Base-by-base conservation (phyloP, 129 eudicot genomes). In the Chrysanthemum seticuspe region DNA sequence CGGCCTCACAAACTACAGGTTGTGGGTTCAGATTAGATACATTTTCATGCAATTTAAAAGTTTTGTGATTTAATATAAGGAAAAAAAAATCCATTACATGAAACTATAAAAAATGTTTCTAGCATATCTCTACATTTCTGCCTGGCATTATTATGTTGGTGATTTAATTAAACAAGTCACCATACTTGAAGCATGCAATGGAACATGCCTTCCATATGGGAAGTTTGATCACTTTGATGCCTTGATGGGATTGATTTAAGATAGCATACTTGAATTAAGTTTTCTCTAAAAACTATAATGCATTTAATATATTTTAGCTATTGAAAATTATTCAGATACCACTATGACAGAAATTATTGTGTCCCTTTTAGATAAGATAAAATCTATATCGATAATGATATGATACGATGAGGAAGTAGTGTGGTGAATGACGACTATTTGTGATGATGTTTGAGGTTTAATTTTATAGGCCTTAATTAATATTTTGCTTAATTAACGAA, bases 201-300 rank as follows among this genome's bases (percentile, higher is more conserved):
- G 54, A 65, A 65, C 70, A 65, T 65, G 70, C 52, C 18, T 52
- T 65, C 70, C 50, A 64, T 60, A 60, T 19, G 62, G 40, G 65
- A 5, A 25, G n/a, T 60, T 60, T 60, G 36, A 56, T 56, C 16
- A 56, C 10, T 13, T 52, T 4, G 16, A 52, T 11, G 57, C 14
- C 44, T 36, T 36, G 44, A 52, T 52, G 56, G 56, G 56, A 19
- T 52, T 52, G 8, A 13, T 52, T 52, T 52, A 52, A 52, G 57
- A 52, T 52, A 52, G 13, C 15, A 12, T 52, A 52, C 14, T 5
- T 52, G 57, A 18, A 12, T 52, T 52, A 13, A 13, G 2, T 12
- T 52, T 52, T 52, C 57, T 52, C 14, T 52, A 2, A 52, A 52
- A 13, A 5, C 14, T 52, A 15, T 52, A 12, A 52, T 52, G 15